These are phyloP conservation scores for Penicillium occitanis DNA, from an alignment of 2,329 filamentous ascomycete genomes.

Conservation along the genomic window DNA sequence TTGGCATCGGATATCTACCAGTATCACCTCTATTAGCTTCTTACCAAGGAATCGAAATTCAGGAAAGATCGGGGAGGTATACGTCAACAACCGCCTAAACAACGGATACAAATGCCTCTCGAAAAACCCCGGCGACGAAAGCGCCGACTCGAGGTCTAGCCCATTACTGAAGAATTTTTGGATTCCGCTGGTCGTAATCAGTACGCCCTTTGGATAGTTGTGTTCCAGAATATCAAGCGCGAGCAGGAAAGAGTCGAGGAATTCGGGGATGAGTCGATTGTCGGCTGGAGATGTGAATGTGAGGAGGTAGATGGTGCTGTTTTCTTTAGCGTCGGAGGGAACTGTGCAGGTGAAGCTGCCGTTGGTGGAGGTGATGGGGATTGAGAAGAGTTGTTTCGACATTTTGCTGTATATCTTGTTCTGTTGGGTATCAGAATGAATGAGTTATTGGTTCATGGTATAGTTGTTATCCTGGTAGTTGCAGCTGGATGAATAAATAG, in stretches of 20 bases:
- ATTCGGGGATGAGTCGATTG: constrained; percentile 70
- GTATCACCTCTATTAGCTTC: neutral
- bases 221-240: constrained; percentile 75
- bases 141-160: constrained; percentile 71
- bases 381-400: constrained; percentile 54
- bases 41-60: no score
- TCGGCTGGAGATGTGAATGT: constrained; percentile 70
- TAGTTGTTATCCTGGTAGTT: neutral
- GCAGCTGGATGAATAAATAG: neutral
- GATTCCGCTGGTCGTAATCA: constrained; percentile 74
- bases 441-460: neutral
- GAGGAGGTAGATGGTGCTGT: constrained; percentile 64
- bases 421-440: neutral
- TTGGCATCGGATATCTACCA: constrained; percentile 72
- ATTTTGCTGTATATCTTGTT: constrained; percentile 17
- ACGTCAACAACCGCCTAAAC: constrained; percentile 61
- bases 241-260: constrained; percentile 66
- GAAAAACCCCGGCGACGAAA: constrained; percentile 61
- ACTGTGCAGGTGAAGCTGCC: constrained; percentile 65
- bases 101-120: constrained; percentile 61
- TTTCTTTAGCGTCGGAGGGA: constrained; percentile 27
- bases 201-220: constrained; percentile 66
- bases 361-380: constrained; percentile 55
- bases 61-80: no score
- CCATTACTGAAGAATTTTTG: constrained; percentile 82